phyloP scores from a whole-genome alignment of 108 stramenopile genomes.

The Cyclotella choctawhatcheeana region DNA sequence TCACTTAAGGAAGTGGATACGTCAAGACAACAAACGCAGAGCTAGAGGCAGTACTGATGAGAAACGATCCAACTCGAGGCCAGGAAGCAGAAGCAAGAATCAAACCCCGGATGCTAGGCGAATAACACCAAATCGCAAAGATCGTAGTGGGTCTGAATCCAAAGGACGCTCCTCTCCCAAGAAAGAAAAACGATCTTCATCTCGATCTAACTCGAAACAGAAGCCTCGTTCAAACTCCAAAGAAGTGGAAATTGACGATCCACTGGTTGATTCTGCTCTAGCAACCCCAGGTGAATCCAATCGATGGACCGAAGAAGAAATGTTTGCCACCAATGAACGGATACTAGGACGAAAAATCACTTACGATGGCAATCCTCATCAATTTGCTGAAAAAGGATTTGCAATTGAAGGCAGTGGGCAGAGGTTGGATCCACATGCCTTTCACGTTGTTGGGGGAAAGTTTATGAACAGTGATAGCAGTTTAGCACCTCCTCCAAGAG shows the following conservation, averaged over 20 bases:
- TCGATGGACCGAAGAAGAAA: slow-evolving; percentile 88
- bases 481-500: slow-evolving; percentile 44
- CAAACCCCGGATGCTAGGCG: not conserved
- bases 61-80: slow-evolving; percentile 11
- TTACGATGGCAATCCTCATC: slow-evolving; percentile 90
- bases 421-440: slow-evolving; percentile 84
- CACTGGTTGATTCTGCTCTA: slow-evolving; percentile 62
- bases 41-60: not conserved
- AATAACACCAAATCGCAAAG: slow-evolving; percentile 18
- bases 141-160: slow-evolving; percentile 16
- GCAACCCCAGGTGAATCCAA: slow-evolving; percentile 58
- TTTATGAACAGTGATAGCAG: slow-evolving; percentile 66
- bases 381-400: slow-evolving; percentile 83
- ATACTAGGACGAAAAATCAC: slow-evolving; percentile 68
- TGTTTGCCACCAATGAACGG: slow-evolving; percentile 82
- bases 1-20: slow-evolving; percentile 73
- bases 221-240: slow-evolving; percentile 39
- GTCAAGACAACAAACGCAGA: slow-evolving; percentile 31
- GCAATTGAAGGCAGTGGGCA: slow-evolving; percentile 22
- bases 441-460: slow-evolving; percentile 80
- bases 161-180: slow-evolving; percentile 3
- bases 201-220: slow-evolving; percentile 27
- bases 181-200: slow-evolving; percentile 23
- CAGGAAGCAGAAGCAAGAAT: slow-evolving; percentile 10
- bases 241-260: slow-evolving; percentile 52